A percentile compares a stretch with the other conserved stretches of the same genome.
Conservation (phyloP, 257 asterid species). For the Thymus mandschuricus region DNA sequence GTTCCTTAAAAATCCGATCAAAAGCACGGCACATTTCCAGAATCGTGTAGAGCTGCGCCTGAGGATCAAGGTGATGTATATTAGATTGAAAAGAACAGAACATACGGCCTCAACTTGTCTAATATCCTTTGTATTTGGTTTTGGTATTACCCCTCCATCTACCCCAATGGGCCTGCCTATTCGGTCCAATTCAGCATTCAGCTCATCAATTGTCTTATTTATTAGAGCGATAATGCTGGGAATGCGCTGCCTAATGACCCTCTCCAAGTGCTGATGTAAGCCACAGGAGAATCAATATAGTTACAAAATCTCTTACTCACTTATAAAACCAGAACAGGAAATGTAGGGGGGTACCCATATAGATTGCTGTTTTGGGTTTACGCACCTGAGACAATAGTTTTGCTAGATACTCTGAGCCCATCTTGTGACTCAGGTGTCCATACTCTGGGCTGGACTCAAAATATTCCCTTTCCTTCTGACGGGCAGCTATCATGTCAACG, state of each 20-base stretch:
- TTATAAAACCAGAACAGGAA: slow-evolving; percentile 24
- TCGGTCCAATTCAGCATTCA: slow-evolving; percentile 93
- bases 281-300: slow-evolving; percentile 28
- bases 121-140: slow-evolving; percentile 23
- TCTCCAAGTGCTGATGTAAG: slow-evolving; percentile 82
- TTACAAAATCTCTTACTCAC: slow-evolving; percentile 12
- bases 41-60: slow-evolving; percentile 94
- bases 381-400: slow-evolving; percentile 80
- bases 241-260: slow-evolving; percentile 87
- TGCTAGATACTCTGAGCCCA: slow-evolving; percentile 96
- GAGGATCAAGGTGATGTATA: slow-evolving; percentile 34
- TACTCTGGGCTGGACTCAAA: slow-evolving; percentile 95
- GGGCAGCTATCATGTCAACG: slow-evolving; percentile 83
- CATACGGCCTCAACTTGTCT: slow-evolving; percentile 11
- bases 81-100: slow-evolving; percentile 23
- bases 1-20: slow-evolving; percentile 86
- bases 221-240: slow-evolving; percentile 93
- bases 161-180: slow-evolving; percentile 90
- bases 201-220: slow-evolving; percentile 90
- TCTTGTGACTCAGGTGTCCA: slow-evolving; percentile 86
- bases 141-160: slow-evolving; percentile 89
- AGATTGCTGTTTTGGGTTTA: slow-evolving; percentile 22
- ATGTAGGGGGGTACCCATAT: slow-evolving; percentile 8
- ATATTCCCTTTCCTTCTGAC: slow-evolving; percentile 86
- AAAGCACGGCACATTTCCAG: slow-evolving; percentile 98